phyloP scores from a whole-genome alignment of 1,139 yeast species.

The Kodamaea ohmeri region DNA sequence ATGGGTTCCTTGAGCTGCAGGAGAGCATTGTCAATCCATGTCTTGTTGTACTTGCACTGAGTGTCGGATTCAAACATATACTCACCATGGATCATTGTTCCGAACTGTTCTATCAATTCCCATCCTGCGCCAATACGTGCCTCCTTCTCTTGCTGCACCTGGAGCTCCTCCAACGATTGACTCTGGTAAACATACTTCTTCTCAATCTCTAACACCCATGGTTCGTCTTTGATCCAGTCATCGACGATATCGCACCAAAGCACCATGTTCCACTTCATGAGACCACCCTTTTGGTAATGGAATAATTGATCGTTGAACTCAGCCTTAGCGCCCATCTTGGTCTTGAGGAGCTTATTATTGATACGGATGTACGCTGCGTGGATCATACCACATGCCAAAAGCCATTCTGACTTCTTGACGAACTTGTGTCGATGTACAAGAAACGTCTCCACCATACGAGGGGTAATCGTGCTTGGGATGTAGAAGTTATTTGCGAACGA shows the following conservation, averaged over 20 bases:
- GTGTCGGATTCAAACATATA: slow-evolving; percentile 26
- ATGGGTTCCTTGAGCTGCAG: slow-evolving; percentile 2
- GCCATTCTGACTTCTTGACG: slow-evolving; percentile 58
- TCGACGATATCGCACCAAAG: slow-evolving; percentile 54
- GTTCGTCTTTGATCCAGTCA: slow-evolving; percentile 50
- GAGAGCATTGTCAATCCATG: slow-evolving; percentile 25
- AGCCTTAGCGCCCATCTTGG: slow-evolving; percentile 48
- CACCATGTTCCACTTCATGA: slow-evolving; percentile 44
- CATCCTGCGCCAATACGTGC: slow-evolving; percentile 36
- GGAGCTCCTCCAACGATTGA: slow-evolving; percentile 21
- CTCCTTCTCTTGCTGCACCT: slow-evolving; percentile 24
- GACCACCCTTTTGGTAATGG: slow-evolving; percentile 52
- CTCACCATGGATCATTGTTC: slow-evolving; percentile 38
- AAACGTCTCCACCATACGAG: slow-evolving; percentile 50
- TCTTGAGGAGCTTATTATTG: slow-evolving; percentile 44
- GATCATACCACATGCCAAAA: slow-evolving; percentile 62
- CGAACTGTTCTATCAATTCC: slow-evolving; percentile 31
- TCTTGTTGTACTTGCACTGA: slow-evolving; percentile 32
- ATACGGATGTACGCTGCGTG: slow-evolving; percentile 57
- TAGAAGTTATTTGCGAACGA: slow-evolving; percentile 62
- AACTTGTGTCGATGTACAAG: slow-evolving; percentile 51
- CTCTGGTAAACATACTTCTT: slow-evolving; percentile 35
- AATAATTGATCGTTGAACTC: slow-evolving; percentile 50
- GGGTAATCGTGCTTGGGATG: slow-evolving; percentile 54
- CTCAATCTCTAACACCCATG: slow-evolving; percentile 53